A percentile compares a stretch with the other conserved stretches of the same genome.
Conservation (phyloP, 805 yeast species). For the Yamadazyma kitorensis region DNA sequence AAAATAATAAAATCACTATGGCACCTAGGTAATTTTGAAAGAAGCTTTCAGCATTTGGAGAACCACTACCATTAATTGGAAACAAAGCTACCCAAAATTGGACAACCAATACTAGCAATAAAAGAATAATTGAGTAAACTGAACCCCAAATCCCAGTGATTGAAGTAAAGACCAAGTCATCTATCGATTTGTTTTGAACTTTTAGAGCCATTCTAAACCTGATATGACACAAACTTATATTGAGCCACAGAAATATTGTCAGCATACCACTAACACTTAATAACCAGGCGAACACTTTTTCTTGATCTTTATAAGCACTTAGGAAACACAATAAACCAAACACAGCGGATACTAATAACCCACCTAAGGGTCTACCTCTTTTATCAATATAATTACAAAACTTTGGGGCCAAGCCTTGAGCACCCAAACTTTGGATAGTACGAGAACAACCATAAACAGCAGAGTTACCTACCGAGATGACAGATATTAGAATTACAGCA, state of each 20-base stretch:
- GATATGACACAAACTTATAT: conserved; percentile 39
- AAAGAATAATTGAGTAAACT: conserved; percentile 27
- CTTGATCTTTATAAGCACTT: conserved; percentile 29
- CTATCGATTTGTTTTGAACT: conserved; percentile 29
- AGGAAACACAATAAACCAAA: conserved; percentile 42
- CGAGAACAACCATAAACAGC: conserved; percentile 74
- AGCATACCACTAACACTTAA: conserved; percentile 40
- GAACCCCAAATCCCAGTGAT: conserved; percentile 39
- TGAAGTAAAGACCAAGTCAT: conserved; percentile 34
- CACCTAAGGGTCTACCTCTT: conserved; percentile 42
- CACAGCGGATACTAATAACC: conserved; percentile 27
- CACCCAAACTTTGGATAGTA: conserved; percentile 64
- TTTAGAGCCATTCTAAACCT: conserved; percentile 40
- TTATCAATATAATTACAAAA: conserved; percentile 38
- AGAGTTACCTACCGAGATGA: conserved; percentile 74
- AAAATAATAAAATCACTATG: conserved; percentile 28
- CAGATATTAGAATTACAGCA: conserved; percentile 70
- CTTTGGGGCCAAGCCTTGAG: conserved; percentile 67
- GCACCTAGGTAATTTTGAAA: conserved; percentile 37
- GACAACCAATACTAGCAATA: conserved; percentile 29
- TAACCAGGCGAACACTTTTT: conserved; percentile 38
- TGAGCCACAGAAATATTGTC: conserved; percentile 40
- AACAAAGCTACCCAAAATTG: conserved; percentile 41
- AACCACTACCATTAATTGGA: conserved; percentile 28
- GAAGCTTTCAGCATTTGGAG: conserved; percentile 29